Evolutionary conservation across 1,284 basidiomycete genomes (phyloP), one percentile per base, ranked within the genome.

Genomic region (Rhodotorula glutinis): DNA sequence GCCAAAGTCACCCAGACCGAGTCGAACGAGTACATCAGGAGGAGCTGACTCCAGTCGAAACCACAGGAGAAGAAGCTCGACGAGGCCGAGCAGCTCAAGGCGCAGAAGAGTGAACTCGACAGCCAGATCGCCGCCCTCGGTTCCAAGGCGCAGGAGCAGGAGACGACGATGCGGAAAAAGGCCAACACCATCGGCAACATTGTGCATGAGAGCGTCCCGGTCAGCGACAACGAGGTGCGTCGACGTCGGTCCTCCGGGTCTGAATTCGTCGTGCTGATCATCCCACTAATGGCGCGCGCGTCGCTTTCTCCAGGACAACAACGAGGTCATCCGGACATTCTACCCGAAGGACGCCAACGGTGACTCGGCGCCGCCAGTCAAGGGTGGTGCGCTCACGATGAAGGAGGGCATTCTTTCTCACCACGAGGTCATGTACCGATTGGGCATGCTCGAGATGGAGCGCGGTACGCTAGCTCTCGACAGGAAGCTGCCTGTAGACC

Each of bases 401-500:
- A 73, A 76, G 19, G 81, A 83, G 13, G 88, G 86, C 63, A 92
- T 98, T 77, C 84, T 98, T 79, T 88, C 93, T 46, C 95, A 99
- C 80, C 94, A 98, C 79, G 94, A 98, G 81, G 93, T 98, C 53
- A 85, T 98, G 70, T 85, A 93, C 66, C 86, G 93, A 57, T 82
- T 98, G 44, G 93, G 97, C 76, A 91, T 91, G 10, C 94, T 95
- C 83, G 96, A 98, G 80, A 87, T 94, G 54, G 95, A 98, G 78
- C 86, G 96, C 79, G 95, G 91, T 89, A 65, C 57, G 79, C 52
- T 33, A 57, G 2, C 25, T 23, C 14, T 17, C 33, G 27, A 7
- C 2, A 2, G 23, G 38, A 8, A 7, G 2, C 5, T 3, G n/a
- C 19, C 49, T 8, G 16, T 25, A 27, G 25, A 29, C 11, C 5